Evolutionary conservation across 169 alveolate genomes (phyloP).

Genomic region (Cryptosporidium meleagridis): DNA sequence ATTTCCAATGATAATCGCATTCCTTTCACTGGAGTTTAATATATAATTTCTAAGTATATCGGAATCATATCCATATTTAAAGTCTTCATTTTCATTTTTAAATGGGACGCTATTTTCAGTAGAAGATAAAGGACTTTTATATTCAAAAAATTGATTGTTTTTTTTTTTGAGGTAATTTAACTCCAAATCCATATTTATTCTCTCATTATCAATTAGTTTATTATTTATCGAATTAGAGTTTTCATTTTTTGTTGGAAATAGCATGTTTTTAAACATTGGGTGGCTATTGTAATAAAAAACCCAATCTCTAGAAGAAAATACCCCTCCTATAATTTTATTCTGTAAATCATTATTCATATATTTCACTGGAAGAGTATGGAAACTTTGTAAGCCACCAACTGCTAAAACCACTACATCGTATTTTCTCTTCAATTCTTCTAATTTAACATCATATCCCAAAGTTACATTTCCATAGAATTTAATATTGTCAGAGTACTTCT

Average conservation of each 20-base stretch:
- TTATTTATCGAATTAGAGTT: background rate
- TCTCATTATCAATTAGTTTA: background rate
- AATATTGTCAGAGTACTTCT: slow-evolving; percentile 29
- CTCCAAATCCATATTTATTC: background rate
- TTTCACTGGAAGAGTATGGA: slow-evolving; percentile 13
- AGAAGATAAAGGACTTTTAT: slow-evolving; percentile 22
- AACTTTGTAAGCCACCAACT: slow-evolving; percentile 57
- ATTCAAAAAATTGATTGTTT: slow-evolving; percentile 32
- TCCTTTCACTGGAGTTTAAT: slow-evolving; percentile 37
- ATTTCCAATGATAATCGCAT: slow-evolving; percentile 67
- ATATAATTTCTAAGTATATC: slow-evolving; percentile 2
- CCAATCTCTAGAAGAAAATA: slow-evolving; percentile 72
- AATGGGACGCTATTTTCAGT: background rate
- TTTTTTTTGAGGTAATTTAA: background rate
- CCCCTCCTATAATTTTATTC: slow-evolving; percentile 43
- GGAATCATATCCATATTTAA: slow-evolving; percentile 41
- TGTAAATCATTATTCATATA: background rate
- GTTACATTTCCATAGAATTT: slow-evolving; percentile 57
- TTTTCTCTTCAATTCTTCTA: slow-evolving; percentile 15
- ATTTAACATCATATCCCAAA: slow-evolving; percentile 39
- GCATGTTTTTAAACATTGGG: slow-evolving; percentile 45
- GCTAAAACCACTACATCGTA: slow-evolving; percentile 55
- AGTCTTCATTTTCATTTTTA: background rate
- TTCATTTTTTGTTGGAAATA: background rate
- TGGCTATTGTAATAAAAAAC: slow-evolving; percentile 54